Conservation (phyloP, 73 alveolate genomes). For the Halteria grandinella region DNA sequence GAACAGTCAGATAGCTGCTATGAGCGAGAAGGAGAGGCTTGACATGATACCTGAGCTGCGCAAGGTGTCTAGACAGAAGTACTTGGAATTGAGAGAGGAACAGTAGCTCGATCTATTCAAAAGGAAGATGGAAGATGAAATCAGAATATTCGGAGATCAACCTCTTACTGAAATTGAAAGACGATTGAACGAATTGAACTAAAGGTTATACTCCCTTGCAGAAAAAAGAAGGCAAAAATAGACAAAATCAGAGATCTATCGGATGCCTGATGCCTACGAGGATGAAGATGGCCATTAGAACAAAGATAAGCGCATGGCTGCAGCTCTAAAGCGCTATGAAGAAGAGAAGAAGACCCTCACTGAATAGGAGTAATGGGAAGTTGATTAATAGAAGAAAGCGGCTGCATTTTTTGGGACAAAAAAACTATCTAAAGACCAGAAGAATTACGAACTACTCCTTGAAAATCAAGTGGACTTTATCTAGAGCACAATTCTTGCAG, state of each 20-base stretch:
- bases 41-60: constrained; percentile 80
- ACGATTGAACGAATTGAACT: constrained; percentile 71
- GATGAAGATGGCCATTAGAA: constrained; percentile 79
- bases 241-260: constrained; percentile 71
- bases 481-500: constrained; percentile 82
- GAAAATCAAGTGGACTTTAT: constrained; percentile 92
- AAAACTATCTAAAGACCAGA: constrained; percentile 71
- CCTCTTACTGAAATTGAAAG: constrained; percentile 89
- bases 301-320: constrained; percentile 75
- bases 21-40: constrained; percentile 71
- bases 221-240: constrained; percentile 59
- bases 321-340: constrained; percentile 53
- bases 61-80: constrained; percentile 88
- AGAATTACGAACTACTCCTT: constrained; percentile 81
- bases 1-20: not conserved
- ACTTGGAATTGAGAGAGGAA: constrained; percentile 86
- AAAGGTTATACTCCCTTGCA: constrained; percentile 80
- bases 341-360: constrained; percentile 69
- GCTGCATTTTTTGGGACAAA: constrained; percentile 73
- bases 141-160: constrained; percentile 78
- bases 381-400: constrained; percentile 82
- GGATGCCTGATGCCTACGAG: constrained; percentile 85
- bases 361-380: constrained; percentile 95
- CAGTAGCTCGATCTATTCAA: constrained; percentile 90
- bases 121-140: constrained; percentile 89